A percentile compares a stretch with the other conserved stretches of the same genome.
Conservation (phyloP, 805 yeast genomes). For the Yueomyces sinensis region DNA sequence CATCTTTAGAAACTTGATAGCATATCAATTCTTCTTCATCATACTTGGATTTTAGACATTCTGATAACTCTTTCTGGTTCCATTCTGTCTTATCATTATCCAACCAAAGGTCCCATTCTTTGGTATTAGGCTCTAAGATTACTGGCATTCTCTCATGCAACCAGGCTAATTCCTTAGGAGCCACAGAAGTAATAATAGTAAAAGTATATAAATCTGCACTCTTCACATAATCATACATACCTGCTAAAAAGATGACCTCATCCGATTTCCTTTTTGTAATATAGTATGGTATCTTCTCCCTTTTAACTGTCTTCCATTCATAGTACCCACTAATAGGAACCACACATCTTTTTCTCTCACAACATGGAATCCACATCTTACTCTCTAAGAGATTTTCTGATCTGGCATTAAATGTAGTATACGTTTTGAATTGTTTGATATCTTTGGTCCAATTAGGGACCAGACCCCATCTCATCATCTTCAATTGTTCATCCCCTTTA, state of each 20-base stretch:
- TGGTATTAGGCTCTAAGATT: conserved; percentile 42
- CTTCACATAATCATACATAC: conserved; percentile 28
- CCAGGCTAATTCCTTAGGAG: conserved; percentile 48
- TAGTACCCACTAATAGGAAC: conserved; percentile 75
- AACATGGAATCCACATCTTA: conserved; percentile 31
- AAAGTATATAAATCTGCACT: conserved; percentile 30
- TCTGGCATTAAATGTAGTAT: conserved; percentile 62
- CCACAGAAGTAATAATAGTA: conserved; percentile 65
- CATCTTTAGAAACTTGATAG: conserved; percentile 45
- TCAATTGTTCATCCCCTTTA: conserved; percentile 11
- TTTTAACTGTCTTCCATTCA: conserved; percentile 48
- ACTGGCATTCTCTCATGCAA: conserved; percentile 73
- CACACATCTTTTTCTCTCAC: conserved; percentile 45
- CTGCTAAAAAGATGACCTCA: conserved; percentile 53
- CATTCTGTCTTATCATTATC: conserved; percentile 26
- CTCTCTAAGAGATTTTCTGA: conserved; percentile 38
- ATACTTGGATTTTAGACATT: conserved; percentile 27
- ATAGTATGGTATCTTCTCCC: conserved; percentile 49
- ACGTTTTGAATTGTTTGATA: conserved; percentile 19
- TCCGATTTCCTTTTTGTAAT: conserved; percentile 40
- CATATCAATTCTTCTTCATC: conserved; percentile 30
- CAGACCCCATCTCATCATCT: conserved; percentile 70
- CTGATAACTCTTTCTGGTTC: conserved; percentile 27
- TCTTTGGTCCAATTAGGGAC: conserved; percentile 53
- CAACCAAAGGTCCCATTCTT: conserved; percentile 56